Base-by-base conservation (phyloP, 257 asterid species). In the Sherardia arvensis region DNA sequence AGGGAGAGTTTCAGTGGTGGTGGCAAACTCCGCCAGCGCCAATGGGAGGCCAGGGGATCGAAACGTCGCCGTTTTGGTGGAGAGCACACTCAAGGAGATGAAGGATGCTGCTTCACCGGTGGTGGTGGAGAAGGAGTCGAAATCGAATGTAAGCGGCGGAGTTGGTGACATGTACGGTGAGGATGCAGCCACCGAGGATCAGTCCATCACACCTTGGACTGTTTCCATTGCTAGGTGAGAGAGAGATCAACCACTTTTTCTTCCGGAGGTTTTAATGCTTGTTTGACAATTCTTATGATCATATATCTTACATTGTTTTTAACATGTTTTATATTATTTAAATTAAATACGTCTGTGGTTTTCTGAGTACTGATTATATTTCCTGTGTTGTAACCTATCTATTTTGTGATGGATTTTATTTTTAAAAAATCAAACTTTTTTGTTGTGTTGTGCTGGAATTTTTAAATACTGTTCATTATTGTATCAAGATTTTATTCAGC, bases 1-100 rank as follows among this genome's bases (percentile, higher is more conserved):
- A 62, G 75, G 84, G 71, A 82, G 65, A 83, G 36, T 69, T 48
- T 64, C 79, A 53, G 78, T 74, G 71, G 84, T 78, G 74, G 69
- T 67, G 64, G 87, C 73, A 57, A 84, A 87, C 65, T 82, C 86
- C 6, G 87, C 67, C 78, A 76, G 82, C 69, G 71, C 96, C 62
- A 89, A 91, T 67, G 95, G 96, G 59, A 77, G 66, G 61, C 78
- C 87, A 1, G 87, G 79, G 48, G 96, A 91, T 71, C 79, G 85
- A 64, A 83, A 81, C 82, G 91, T 77, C 74, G 74, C 77, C 84
- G 87, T 85, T 74, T 69, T 76, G 73, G 72, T 73, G 58, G 84
- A 76, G 66, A 68, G 61, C 34, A 67, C 73, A 62, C 59, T 63
- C 18, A 78, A 76, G 66, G 83, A 75, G 77, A 60, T 68, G 59